Conservation (phyloP, 176 grass and related monocot species). For the Triticum urartu region DNA sequence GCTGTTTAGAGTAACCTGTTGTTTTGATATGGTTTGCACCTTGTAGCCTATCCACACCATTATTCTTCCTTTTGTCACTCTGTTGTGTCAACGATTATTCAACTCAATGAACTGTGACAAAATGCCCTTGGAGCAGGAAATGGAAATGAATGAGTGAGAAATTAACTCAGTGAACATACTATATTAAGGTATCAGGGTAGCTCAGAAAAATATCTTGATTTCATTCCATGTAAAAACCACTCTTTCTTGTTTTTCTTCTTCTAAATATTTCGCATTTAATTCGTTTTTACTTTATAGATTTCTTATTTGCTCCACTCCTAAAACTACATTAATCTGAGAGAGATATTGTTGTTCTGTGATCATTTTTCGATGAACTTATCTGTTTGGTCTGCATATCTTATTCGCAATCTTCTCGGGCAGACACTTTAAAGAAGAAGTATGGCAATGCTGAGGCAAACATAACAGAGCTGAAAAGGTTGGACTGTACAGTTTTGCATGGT, state of each 20-base stretch:
- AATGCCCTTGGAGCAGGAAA: background rate
- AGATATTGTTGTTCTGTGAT: background rate
- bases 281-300: background rate
- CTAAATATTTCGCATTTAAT: background rate
- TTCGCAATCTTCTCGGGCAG: background rate
- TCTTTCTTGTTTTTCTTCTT: background rate
- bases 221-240: background rate
- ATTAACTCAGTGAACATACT: background rate
- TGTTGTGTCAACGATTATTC: background rate
- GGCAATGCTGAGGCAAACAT: slow-evolving; percentile 43
- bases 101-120: background rate
- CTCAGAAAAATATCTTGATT: background rate
- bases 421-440: slow-evolving; percentile 36
- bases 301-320: slow-evolving; percentile 7
- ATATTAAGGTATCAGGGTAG: background rate
- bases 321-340: background rate
- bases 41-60: background rate
- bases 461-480: slow-evolving; percentile 32
- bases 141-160: background rate
- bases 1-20: background rate
- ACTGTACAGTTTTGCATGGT: slow-evolving; percentile 32
- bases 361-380: background rate
- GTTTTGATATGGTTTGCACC: background rate
- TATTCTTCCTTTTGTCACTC: background rate
- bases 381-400: slow-evolving; percentile 14